phyloP scores from a whole-genome alignment of 352 stramenopile genomes.

The Phytophthora palmivora region DNA sequence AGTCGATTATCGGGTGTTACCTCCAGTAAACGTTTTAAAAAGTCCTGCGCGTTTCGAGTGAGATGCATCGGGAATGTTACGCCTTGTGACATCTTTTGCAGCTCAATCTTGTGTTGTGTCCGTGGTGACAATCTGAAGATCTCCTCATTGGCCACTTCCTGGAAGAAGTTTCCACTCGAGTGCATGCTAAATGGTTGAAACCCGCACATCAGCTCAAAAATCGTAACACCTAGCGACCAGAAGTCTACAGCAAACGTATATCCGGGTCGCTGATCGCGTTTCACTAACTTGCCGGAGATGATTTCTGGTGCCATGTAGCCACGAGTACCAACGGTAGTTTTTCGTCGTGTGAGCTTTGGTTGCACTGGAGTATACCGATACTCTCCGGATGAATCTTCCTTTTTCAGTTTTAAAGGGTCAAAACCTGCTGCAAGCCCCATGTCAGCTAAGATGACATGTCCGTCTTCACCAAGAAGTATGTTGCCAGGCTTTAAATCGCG shows the following conservation, averaged over 20 bases:
- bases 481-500: conserved; percentile 92
- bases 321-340: conserved; percentile 87
- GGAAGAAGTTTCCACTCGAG: conserved; percentile 76
- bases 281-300: conserved; percentile 86
- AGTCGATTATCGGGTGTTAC: conserved; percentile 77
- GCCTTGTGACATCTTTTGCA: conserved; percentile 82
- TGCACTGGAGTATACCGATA: conserved; percentile 61
- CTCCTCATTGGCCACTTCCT: conserved; percentile 82
- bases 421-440: conserved; percentile 86
- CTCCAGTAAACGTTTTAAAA: conserved; percentile 85
- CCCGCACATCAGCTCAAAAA: conserved; percentile 91
- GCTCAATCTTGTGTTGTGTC: conserved; percentile 81
- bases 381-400: conserved; percentile 44
- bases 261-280: conserved; percentile 75
- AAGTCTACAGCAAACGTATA: conserved; percentile 85
- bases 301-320: conserved; percentile 94
- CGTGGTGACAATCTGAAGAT: conserved; percentile 74
- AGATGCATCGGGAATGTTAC: conserved; percentile 69
- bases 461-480: conserved; percentile 88
- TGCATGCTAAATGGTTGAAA: conserved; percentile 86
- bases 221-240: conserved; percentile 85
- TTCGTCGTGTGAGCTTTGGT: conserved; percentile 69
- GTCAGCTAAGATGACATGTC: conserved; percentile 90
- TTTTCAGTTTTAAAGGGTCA: conserved; percentile 60
- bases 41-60: conserved; percentile 72